Evolutionary conservation across 225 moss, liverwort and hornwort species (phyloP).

Genomic region (Sphagnum tenellum): DNA sequence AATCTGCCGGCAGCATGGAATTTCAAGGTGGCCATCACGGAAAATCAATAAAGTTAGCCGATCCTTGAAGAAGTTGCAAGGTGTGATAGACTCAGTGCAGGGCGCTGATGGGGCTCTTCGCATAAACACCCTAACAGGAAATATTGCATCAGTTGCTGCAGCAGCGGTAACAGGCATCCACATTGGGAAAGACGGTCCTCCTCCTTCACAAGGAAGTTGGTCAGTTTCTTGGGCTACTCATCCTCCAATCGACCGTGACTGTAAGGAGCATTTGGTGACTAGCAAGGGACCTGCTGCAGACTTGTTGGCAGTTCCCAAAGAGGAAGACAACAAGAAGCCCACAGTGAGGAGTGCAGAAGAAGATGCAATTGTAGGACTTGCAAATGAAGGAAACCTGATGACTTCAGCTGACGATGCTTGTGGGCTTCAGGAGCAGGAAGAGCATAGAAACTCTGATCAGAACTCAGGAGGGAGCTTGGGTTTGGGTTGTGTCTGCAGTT

Average conservation of each 20-base stretch:
- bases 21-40: constrained; percentile 95
- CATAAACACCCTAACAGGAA: constrained; percentile 73
- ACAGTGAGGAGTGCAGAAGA: constrained; percentile 21
- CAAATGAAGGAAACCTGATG: constrained; percentile 21
- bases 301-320: constrained; percentile 23
- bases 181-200: constrained; percentile 49
- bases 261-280: constrained; percentile 7
- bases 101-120: constrained; percentile 89
- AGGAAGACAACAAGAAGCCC: constrained; percentile 21
- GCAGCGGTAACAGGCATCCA: constrained; percentile 74
- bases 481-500: constrained; percentile 9
- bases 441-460: constrained; percentile 11
- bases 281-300: constrained; percentile 17
- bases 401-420: constrained; percentile 7
- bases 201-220: constrained; percentile 46
- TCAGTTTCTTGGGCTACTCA: constrained; percentile 84
- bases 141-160: constrained; percentile 80
- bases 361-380: constrained; percentile 21
- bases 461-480: constrained; percentile 15
- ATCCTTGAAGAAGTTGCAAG: constrained; percentile 91
- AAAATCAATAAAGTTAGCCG: constrained; percentile 99
- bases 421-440: constrained; percentile 22
- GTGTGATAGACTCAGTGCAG: constrained; percentile 95
- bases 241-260: constrained; percentile 16
- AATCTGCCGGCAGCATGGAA: constrained; percentile 97